Percentiles rank a stretch among this genome's conserved stretches.
Conservation (phyloP, 1,139 yeast genomes). For the Lodderomyces jiufengensis region DNA sequence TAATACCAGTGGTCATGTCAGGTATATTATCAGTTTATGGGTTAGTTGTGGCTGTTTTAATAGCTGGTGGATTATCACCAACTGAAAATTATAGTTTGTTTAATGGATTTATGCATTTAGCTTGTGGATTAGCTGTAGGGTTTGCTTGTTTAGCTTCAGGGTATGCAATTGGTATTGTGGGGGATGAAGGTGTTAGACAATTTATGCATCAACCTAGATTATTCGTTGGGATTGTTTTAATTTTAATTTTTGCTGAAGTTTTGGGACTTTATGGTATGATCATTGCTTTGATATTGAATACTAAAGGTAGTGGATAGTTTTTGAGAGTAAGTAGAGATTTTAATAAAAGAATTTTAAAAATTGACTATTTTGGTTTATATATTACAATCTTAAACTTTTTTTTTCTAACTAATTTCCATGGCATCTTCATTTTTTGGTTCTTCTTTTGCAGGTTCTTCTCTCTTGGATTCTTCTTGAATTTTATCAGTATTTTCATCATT, state of each 20-base stretch:
- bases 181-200: conserved; percentile 98
- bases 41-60: conserved; percentile 89
- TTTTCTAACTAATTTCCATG: conserved; percentile 46
- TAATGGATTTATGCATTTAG: conserved; percentile 95
- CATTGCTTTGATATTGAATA: conserved; percentile 84
- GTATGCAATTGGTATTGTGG: conserved; percentile 96
- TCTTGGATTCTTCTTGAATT: conserved; percentile 7
- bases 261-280: conserved; percentile 95
- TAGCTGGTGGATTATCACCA: conserved; percentile 89
- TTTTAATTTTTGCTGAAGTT: conserved; percentile 97
- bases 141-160: conserved; percentile 97
- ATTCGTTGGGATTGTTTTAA: conserved; percentile 95
- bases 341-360: not conserved
- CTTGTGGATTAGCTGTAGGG: conserved; percentile 94
- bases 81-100: conserved; percentile 74
- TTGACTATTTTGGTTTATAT: not conserved
- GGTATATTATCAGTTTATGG: conserved; percentile 98
- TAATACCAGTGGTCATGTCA: conserved; percentile 95
- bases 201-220: conserved; percentile 94
- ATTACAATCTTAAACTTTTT: not conserved
- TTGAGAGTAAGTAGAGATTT: not conserved
- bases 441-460: conserved; percentile 6
- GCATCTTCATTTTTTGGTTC: conserved; percentile 28
- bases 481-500: not conserved
- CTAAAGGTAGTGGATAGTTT: conserved; percentile 64